Evolutionary conservation across 176 grass and related monocot species (phyloP).

Genomic region (Zoysia pacifica): DNA sequence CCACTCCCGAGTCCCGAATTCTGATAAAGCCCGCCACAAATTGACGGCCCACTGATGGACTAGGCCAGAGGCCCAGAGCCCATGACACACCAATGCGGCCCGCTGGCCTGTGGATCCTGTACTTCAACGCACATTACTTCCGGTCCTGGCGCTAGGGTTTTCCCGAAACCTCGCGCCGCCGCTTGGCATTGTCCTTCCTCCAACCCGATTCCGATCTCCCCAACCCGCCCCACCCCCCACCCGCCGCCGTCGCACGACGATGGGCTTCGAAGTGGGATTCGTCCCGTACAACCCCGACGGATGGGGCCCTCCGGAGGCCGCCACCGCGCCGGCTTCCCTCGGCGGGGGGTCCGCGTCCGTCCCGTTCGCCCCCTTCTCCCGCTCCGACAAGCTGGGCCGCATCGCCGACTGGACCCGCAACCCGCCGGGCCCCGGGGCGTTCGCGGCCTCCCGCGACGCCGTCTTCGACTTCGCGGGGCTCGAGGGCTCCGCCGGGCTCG

Average conservation of each 20-base stretch:
- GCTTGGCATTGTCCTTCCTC: background rate
- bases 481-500: conserved; percentile 55
- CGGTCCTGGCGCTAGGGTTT: background rate
- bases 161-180: background rate
- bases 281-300: conserved; percentile 81
- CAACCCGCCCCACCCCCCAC: background rate
- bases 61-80: background rate
- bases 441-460: conserved; percentile 58
- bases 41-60: background rate
- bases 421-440: conserved; percentile 14
- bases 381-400: conserved; percentile 81
- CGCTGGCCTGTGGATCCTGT: background rate
- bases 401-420: conserved; percentile 93
- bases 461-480: conserved; percentile 75
- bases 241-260: conserved; percentile 24
- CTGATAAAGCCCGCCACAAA: background rate
- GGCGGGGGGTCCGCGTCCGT: conserved; percentile 57
- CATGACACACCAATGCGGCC: background rate
- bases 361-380: conserved; percentile 89
- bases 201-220: background rate
- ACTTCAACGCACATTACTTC: background rate
- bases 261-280: conserved; percentile 78
- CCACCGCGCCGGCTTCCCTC: conserved; percentile 41
- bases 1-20: too few species aligned
- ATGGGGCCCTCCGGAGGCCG: conserved; percentile 70